A percentile compares a stretch with the other conserved stretches of the same genome.
phyloP scores from a whole-genome alignment of 2,329 filamentous ascomycete species.

The Ilyonectria mors-panacis region DNA sequence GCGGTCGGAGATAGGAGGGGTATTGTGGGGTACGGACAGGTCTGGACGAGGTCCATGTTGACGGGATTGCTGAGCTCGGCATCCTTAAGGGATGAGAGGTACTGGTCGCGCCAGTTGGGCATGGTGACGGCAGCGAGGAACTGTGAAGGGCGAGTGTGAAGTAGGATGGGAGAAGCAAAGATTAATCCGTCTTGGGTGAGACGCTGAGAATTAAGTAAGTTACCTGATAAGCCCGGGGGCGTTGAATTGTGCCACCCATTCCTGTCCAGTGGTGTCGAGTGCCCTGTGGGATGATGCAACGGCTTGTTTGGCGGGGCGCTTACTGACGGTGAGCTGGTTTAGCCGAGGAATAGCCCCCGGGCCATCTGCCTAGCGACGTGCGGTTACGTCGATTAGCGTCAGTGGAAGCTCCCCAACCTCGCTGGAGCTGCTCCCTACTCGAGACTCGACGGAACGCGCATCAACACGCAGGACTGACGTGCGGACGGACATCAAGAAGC shows the following conservation, averaged over 20 bases:
- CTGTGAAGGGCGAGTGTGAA: neutral
- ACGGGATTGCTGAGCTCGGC: slow-evolving; percentile 77
- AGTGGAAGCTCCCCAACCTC: slow-evolving; percentile 33
- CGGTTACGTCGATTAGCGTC: slow-evolving; percentile 33
- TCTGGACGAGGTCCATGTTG: slow-evolving; percentile 79
- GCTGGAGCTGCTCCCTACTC: slow-evolving; percentile 27
- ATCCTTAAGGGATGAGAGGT: slow-evolving; percentile 80
- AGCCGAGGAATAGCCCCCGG: slow-evolving; percentile 51
- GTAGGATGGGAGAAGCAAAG: neutral
- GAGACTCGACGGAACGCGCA: slow-evolving; percentile 10
- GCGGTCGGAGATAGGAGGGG: slow-evolving; percentile 31
- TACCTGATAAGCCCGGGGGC: slow-evolving; percentile 19
- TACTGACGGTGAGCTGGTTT: slow-evolving; percentile 37
- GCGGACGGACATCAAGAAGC: neutral
- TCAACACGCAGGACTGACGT: slow-evolving; percentile 8
- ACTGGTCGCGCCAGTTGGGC: slow-evolving; percentile 86
- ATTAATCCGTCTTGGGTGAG: slow-evolving; percentile 5
- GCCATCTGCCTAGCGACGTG: slow-evolving; percentile 38
- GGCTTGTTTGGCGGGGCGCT: slow-evolving; percentile 21
- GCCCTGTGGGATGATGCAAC: slow-evolving; percentile 48
- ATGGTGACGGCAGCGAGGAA: slow-evolving; percentile 51
- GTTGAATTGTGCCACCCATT: slow-evolving; percentile 38
- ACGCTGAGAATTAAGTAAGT: slow-evolving; percentile 10
- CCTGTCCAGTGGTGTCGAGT: slow-evolving; percentile 17
- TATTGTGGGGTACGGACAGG: slow-evolving; percentile 71